Conservation (phyloP, 768 basidiomycete species). For the Tylopilus vinaceipallidus region DNA sequence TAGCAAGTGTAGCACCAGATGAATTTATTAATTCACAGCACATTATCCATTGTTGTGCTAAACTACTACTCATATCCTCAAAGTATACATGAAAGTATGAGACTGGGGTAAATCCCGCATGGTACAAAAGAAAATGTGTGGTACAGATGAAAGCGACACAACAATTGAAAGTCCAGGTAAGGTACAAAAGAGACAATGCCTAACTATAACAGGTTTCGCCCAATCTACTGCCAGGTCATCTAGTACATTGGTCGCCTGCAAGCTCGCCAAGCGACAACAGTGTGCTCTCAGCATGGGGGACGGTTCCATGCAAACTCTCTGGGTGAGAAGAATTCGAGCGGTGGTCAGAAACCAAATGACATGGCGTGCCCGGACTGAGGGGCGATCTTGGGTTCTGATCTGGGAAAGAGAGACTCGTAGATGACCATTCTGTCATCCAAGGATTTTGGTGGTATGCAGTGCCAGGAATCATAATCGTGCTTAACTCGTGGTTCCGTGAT, state of each 20-base stretch:
- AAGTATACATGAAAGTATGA: no score
- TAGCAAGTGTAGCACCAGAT: no score
- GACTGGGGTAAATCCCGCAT: no score
- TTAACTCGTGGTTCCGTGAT: constrained; percentile 2
- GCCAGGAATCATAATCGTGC: background rate
- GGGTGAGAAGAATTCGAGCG: background rate
- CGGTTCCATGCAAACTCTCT: background rate
- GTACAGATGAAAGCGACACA: no score
- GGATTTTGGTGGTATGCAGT: background rate
- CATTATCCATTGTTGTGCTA: no score
- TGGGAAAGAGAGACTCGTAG: background rate
- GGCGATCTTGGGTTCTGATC: background rate
- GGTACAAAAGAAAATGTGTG: no score
- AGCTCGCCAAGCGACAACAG: constrained; percentile 2
- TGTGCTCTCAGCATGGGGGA: constrained; percentile 2
- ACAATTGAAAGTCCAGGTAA: no score
- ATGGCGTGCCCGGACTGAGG: background rate
- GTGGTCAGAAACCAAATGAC: constrained; percentile 4
- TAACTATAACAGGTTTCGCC: background rate
- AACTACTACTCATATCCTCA: no score
- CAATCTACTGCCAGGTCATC: background rate
- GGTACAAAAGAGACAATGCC: background rate
- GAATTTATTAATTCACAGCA: no score
- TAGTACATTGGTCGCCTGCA: background rate
- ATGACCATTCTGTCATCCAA: constrained; percentile 3